A percentile compares a stretch with the other conserved stretches of the same genome.
Conservation (phyloP, 345 rosid genomes). For the Arabis alpina region DNA sequence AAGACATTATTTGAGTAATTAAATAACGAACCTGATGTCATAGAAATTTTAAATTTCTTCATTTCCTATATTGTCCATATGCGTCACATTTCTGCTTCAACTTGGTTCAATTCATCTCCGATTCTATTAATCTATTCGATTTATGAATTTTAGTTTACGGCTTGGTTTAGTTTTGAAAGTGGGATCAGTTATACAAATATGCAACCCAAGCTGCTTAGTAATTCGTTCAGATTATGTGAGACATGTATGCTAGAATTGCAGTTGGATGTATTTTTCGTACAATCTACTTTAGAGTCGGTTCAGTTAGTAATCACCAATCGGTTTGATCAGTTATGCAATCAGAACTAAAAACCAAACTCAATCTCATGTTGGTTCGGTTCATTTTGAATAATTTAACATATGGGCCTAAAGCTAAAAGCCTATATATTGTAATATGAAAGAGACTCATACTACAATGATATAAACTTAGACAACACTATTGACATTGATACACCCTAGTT, state of each 20-base stretch:
- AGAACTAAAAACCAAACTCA: neutral
- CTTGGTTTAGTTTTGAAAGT: neutral
- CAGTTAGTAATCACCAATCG: neutral
- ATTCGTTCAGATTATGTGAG: neutral
- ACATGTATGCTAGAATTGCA: neutral
- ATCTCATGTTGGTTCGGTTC: slow-evolving; percentile 4
- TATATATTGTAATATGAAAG: too few species aligned
- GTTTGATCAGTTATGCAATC: neutral
- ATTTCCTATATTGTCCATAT: neutral
- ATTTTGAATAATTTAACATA: neutral
- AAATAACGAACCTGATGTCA: slow-evolving; percentile 26
- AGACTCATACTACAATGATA: neutral
- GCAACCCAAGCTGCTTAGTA: neutral
- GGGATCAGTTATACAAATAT: neutral
- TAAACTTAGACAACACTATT: neutral
- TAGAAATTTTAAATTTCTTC: neutral
- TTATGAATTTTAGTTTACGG: neutral
- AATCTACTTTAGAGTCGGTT: neutral
- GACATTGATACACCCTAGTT: neutral
- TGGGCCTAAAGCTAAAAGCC: neutral
- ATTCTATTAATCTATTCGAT: neutral
- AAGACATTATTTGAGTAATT: slow-evolving; percentile 11
- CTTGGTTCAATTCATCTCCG: neutral
- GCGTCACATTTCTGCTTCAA: slow-evolving; percentile 1
- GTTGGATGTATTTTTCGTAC: neutral